A percentile compares a stretch with the other conserved stretches of the same genome.
These are phyloP conservation scores for Paspalum vaginatum DNA, from an alignment of 176 grass and related monocot species.

Conservation along the genomic window DNA sequence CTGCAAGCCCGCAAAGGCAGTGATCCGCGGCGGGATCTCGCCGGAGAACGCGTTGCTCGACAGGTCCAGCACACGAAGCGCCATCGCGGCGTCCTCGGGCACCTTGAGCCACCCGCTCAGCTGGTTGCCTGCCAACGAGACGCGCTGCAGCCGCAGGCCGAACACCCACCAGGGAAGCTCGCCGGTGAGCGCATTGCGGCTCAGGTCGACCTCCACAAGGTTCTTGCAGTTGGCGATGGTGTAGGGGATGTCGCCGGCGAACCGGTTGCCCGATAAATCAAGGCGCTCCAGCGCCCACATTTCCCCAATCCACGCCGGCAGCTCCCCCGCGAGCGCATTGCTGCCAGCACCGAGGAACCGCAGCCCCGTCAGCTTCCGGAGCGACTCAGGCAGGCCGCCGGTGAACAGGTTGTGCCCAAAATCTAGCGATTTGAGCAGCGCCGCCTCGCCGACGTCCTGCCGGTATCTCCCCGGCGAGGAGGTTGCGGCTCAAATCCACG, in stretches of 20 bases:
- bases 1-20: conserved; percentile 51
- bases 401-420: conserved; percentile 75
- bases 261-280: conserved; percentile 72
- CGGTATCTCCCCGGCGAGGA: conserved; percentile 74
- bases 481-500: conserved; percentile 69
- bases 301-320: conserved; percentile 86
- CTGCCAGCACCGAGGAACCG: conserved; percentile 55
- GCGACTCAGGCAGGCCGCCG: conserved; percentile 60
- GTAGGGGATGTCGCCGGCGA: conserved; percentile 68
- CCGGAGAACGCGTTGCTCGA: conserved; percentile 79
- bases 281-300: conserved; percentile 72
- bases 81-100: conserved; percentile 33
- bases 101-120: conserved; percentile 62
- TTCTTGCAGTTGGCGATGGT: conserved; percentile 64
- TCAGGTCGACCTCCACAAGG: conserved; percentile 68
- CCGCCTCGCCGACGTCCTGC: conserved; percentile 65
- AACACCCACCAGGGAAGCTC: conserved; percentile 85
- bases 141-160: conserved; percentile 59
- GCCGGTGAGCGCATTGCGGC: conserved; percentile 73
- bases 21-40: conserved; percentile 61
- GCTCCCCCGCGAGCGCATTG: conserved; percentile 65
- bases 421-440: conserved; percentile 71
- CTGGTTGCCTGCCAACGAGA: conserved; percentile 74
- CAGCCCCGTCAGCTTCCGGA: conserved; percentile 58
- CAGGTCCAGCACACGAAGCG: conserved; percentile 69